A percentile compares a stretch with the other conserved stretches of the same genome.
Evolutionary conservation across 2,329 filamentous ascomycete species (phyloP).

Genomic region (Claviceps arundinis): DNA sequence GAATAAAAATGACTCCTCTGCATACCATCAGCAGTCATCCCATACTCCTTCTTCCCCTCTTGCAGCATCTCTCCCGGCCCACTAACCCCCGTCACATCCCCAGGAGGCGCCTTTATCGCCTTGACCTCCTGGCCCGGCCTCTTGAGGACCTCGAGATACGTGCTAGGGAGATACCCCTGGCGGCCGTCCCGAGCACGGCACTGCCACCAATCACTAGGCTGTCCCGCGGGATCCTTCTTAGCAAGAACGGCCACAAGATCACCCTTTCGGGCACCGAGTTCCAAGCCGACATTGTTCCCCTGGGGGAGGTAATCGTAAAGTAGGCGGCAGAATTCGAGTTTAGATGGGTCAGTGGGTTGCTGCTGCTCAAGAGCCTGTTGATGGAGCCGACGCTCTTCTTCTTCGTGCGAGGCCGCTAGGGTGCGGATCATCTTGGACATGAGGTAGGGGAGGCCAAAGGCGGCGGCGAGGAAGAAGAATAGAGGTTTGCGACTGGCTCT

Average conservation of each 20-base stretch:
- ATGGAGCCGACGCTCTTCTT: slow-evolving; percentile 52
- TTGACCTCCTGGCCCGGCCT: slow-evolving; percentile 37
- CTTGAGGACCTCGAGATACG: slow-evolving; percentile 69
- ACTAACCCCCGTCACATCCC: slow-evolving; percentile 37
- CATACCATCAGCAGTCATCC: slow-evolving; percentile 40
- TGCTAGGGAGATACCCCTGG: slow-evolving; percentile 81
- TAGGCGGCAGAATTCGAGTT: slow-evolving; percentile 92
- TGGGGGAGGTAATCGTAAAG: slow-evolving; percentile 90
- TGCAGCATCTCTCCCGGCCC: slow-evolving; percentile 20
- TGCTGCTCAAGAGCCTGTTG: slow-evolving; percentile 36
- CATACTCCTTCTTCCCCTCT: slow-evolving; percentile 37
- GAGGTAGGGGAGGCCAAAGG: slow-evolving; percentile 88
- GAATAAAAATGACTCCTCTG: slow-evolving; percentile 47
- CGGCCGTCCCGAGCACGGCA: slow-evolving; percentile 82
- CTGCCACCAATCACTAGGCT: slow-evolving; percentile 92
- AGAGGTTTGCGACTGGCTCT: slow-evolving; percentile 89
- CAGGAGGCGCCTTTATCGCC: slow-evolving; percentile 36
- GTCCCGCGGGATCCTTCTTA: slow-evolving; percentile 85
- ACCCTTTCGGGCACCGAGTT: slow-evolving; percentile 85
- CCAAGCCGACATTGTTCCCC: slow-evolving; percentile 48
- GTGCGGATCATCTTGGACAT: slow-evolving; percentile 92
- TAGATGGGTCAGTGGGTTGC: slow-evolving; percentile 63
- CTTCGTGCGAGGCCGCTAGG: slow-evolving; percentile 72
- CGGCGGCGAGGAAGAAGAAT: slow-evolving; percentile 86
- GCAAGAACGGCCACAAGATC: slow-evolving; percentile 88